These are phyloP conservation scores for Lentinula lateritia DNA, from an alignment of 768 basidiomycete genomes.

Conservation along the genomic window DNA sequence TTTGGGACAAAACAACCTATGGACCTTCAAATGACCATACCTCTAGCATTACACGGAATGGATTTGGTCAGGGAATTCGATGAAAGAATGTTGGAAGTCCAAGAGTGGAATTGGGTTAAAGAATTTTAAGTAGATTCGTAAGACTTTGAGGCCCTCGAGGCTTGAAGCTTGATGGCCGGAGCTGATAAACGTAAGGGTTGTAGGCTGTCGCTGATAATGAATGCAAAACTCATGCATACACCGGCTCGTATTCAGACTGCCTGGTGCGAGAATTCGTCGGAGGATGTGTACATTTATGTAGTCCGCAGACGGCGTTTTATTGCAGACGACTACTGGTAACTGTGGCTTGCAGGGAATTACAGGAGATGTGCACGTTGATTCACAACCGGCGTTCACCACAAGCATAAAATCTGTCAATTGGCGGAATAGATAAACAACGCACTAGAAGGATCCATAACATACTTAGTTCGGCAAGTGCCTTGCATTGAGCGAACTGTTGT, in stretches of 20 bases:
- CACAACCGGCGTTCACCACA: too few relatives aligned
- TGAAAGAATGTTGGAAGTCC: slow-evolving; percentile 20
- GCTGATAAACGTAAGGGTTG: not conserved
- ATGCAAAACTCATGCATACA: too few relatives aligned
- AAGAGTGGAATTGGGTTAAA: not conserved
- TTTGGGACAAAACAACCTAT: not conserved
- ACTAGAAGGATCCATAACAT: too few relatives aligned
- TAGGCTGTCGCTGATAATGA: not conserved
- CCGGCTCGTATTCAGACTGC: not conserved
- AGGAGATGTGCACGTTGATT: too few relatives aligned
- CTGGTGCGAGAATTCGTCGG: not conserved
- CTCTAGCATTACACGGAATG: slow-evolving; percentile 15
- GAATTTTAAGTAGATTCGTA: not conserved
- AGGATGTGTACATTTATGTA: not conserved
- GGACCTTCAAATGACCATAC: not conserved
- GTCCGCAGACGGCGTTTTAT: too few relatives aligned
- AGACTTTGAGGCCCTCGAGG: not conserved
- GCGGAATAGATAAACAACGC: too few relatives aligned
- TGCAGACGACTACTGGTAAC: too few relatives aligned
- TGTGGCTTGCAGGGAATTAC: too few relatives aligned
- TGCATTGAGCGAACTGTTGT: too few relatives aligned
- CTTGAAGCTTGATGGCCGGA: not conserved
- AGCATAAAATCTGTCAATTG: too few relatives aligned
- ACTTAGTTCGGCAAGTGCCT: too few relatives aligned
- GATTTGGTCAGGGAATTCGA: slow-evolving; percentile 33